Conservation (phyloP, 2,329 filamentous ascomycete genomes). For the Escovopsis sp. region DNA sequence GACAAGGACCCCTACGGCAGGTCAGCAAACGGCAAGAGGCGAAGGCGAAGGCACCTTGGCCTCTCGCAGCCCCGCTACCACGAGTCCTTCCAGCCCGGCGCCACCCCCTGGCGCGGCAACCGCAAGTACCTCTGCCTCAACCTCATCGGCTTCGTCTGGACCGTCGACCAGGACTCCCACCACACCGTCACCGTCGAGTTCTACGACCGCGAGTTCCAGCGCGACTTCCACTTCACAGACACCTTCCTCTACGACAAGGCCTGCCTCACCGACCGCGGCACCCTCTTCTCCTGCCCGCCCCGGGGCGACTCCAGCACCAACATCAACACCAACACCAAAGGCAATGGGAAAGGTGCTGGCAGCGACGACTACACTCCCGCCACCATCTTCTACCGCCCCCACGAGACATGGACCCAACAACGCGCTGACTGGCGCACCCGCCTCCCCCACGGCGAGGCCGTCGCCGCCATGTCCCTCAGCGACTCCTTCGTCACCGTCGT, state of each 20-base stretch:
- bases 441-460: slow-evolving; percentile 72
- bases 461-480: slow-evolving; percentile 79
- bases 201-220: slow-evolving; percentile 81
- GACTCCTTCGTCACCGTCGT: slow-evolving; percentile 83
- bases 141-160: slow-evolving; percentile 89
- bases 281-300: slow-evolving; percentile 71
- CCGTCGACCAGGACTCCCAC: slow-evolving; percentile 83
- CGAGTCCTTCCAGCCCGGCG: slow-evolving; percentile 78
- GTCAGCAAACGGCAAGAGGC: slow-evolving; percentile 28
- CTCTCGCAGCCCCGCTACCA: slow-evolving; percentile 52
- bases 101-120: slow-evolving; percentile 91
- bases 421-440: slow-evolving; percentile 80
- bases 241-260: slow-evolving; percentile 94
- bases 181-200: slow-evolving; percentile 95
- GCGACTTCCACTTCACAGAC: slow-evolving; percentile 96
- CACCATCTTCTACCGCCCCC: slow-evolving; percentile 87
- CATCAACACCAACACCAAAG: too few relatives aligned
- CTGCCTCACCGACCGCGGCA: slow-evolving; percentile 71
- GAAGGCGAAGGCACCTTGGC: slow-evolving; percentile 18
- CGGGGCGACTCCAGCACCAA: too few relatives aligned
- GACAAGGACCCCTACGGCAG: slow-evolving; percentile 19
- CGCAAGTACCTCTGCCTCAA: slow-evolving; percentile 88
- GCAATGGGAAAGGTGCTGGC: too few relatives aligned
- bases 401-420: slow-evolving; percentile 84
- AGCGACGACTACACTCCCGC: slow-evolving; percentile 50